These are phyloP conservation scores for Dimocarpus longan DNA, from an alignment of 345 rosid genomes.

Conservation along the genomic window DNA sequence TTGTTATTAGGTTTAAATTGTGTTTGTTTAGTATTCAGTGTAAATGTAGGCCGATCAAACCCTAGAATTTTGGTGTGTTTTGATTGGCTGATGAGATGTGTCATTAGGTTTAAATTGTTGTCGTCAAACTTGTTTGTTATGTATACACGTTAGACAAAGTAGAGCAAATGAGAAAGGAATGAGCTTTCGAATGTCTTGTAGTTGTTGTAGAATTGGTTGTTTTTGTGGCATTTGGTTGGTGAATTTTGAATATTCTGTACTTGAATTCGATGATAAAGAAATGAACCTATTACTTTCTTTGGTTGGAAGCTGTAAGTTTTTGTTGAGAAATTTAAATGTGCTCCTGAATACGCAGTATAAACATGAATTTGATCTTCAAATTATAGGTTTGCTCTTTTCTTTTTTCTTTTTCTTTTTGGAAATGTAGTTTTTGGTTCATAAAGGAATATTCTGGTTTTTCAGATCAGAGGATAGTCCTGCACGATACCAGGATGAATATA, in stretches of 20 bases:
- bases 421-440: not conserved
- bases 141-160: not conserved
- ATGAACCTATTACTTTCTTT: not conserved
- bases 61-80: not conserved
- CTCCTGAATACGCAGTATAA: not conserved
- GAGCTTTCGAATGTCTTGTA: not conserved
- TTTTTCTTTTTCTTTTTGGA: not conserved
- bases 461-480: conserved; percentile 72
- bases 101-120: too few relatives aligned
- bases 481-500: conserved; percentile 69
- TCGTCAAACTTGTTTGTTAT: not conserved
- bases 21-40: not conserved
- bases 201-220: not conserved
- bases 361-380: not conserved
- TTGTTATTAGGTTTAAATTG: not conserved
- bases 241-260: not conserved
- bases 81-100: not conserved
- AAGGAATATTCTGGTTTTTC: conserved; percentile 13
- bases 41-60: not conserved
- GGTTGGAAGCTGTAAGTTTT: not conserved
- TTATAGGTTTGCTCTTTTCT: not conserved
- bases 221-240: not conserved
- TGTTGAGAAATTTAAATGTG: not conserved
- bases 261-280: not conserved
- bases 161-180: not conserved